A percentile compares a stretch with the other conserved stretches of the same genome.
Conservation (phyloP, 441 rosid genomes). For the Pelargonium hybrid region DNA sequence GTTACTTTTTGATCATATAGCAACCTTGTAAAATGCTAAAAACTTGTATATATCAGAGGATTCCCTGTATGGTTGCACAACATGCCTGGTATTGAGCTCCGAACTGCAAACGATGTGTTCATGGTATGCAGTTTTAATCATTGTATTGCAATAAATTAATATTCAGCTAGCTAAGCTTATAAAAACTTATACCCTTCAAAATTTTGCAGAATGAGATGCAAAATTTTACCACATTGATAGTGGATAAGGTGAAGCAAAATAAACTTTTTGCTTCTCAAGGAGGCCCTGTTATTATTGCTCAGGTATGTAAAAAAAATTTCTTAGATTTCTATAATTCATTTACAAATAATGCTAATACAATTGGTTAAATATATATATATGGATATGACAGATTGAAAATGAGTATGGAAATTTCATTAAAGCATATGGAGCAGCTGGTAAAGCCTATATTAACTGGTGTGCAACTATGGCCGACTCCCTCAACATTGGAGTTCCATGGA, state of each 20-base stretch:
- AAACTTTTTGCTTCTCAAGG: slow-evolving; percentile 42
- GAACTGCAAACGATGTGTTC: slow-evolving; percentile 33
- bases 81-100: slow-evolving; percentile 26
- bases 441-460: slow-evolving; percentile 34
- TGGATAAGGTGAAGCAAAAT: slow-evolving; percentile 31
- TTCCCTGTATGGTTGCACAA: slow-evolving; percentile 53
- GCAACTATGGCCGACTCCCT: slow-evolving; percentile 38
- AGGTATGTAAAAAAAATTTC: neutral
- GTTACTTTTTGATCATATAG: neutral
- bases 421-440: slow-evolving; percentile 30
- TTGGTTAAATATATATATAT: too few species aligned
- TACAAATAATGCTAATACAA: too few species aligned
- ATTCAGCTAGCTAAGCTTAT: too few species aligned
- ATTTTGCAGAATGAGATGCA: slow-evolving; percentile 33
- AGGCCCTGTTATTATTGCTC: slow-evolving; percentile 35
- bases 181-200: neutral
- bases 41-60: slow-evolving; percentile 18
- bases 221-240: slow-evolving; percentile 35
- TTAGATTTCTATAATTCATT: too few species aligned
- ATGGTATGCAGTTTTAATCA: slow-evolving; percentile 27
- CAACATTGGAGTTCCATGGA: slow-evolving; percentile 43
- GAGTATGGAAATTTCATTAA: slow-evolving; percentile 38
- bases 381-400: slow-evolving; percentile 32
- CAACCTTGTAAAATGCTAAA: neutral
- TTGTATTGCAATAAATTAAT: too few species aligned